Percentiles rank a stretch among this genome's conserved stretches.
These are phyloP conservation scores for Arachis stenosperma DNA, from an alignment of 306 rosid species.

Conservation along the genomic window DNA sequence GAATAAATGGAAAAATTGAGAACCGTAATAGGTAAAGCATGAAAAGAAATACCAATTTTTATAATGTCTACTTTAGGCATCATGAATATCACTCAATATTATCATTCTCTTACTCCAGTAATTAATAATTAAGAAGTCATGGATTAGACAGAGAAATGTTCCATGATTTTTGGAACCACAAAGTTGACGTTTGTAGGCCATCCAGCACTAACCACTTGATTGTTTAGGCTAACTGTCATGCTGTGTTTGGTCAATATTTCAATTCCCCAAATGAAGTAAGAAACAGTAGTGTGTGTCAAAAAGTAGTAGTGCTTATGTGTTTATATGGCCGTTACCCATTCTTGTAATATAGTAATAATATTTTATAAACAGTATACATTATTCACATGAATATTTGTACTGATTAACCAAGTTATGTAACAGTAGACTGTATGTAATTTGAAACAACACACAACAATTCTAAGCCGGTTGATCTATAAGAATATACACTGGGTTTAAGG, in stretches of 20 bases:
- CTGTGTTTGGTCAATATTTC: background rate
- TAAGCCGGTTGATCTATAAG: constrained; percentile 3
- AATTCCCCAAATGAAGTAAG: background rate
- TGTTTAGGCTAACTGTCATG: constrained; percentile 12
- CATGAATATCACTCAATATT: constrained; percentile 11
- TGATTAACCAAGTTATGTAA: constrained; percentile 9
- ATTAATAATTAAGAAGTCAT: background rate
- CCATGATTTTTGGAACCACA: constrained; percentile 11
- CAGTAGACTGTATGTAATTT: background rate
- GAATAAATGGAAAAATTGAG: constrained; percentile 11
- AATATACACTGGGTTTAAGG: background rate
- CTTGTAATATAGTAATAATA: too few relatives aligned
- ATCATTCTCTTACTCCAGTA: constrained; percentile 10
- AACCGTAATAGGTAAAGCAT: constrained; percentile 10
- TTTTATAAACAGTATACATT: background rate
- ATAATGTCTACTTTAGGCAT: background rate
- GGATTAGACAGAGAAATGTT: background rate
- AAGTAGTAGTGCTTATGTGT: background rate
- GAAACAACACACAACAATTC: background rate
- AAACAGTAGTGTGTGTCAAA: background rate
- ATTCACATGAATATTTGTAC: background rate
- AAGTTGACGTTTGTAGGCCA: constrained; percentile 3
- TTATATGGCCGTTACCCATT: too few relatives aligned
- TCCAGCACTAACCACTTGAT: constrained; percentile 21
- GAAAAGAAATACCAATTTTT: constrained; percentile 20